These are phyloP conservation scores for Vaccinium corymbosum DNA, from an alignment of 148 eudicot species.

Conservation along the genomic window DNA sequence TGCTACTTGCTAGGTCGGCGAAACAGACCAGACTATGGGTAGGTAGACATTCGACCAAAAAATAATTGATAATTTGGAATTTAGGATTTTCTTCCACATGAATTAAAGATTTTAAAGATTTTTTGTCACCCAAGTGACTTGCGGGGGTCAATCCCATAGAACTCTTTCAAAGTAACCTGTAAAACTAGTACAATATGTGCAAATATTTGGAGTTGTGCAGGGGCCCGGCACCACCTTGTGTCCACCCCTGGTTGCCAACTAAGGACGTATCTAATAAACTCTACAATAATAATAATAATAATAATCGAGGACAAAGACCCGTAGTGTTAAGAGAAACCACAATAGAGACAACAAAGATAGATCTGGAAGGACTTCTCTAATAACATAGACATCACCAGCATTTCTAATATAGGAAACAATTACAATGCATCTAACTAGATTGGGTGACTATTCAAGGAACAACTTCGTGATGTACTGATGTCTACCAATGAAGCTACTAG, in stretches of 20 bases:
- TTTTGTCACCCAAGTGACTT: neutral
- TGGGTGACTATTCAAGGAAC: neutral
- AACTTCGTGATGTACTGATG: neutral
- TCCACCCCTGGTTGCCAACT: neutral
- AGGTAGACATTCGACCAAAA: neutral
- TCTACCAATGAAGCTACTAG: neutral
- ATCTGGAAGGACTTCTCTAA: neutral
- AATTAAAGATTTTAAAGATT: neutral
- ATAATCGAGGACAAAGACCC: neutral
- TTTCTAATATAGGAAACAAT: neutral
- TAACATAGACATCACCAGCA: constrained; percentile 5
- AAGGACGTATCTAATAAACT: neutral
- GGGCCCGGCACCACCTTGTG: neutral
- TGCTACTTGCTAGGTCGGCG: neutral
- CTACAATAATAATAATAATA: neutral
- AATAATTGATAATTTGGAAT: neutral
- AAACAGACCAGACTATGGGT: neutral
- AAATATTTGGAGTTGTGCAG: neutral
- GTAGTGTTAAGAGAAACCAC: neutral
- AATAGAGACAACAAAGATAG: neutral
- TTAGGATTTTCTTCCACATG: neutral
- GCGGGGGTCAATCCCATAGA: neutral
- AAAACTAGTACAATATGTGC: neutral
- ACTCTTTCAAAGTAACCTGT: neutral
- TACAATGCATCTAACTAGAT: neutral